Base-by-base conservation (phyloP, 305 asterid genomes). In the Fraxinus albicans region DNA sequence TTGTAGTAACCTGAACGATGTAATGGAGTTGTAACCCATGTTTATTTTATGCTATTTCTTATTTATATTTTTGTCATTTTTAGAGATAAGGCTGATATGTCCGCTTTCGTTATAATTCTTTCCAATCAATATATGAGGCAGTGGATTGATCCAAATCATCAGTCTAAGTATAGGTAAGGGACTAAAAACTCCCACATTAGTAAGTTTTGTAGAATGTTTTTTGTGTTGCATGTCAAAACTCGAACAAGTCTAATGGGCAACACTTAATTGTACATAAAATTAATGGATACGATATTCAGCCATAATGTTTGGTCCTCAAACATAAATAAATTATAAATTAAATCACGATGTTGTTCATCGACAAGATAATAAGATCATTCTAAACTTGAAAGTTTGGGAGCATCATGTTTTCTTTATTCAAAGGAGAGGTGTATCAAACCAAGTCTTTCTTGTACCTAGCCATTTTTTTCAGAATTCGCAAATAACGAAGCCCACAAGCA, bases 401-500 rank as follows among this genome's bases (percentile, higher is more conserved):
- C 17, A 25, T 65, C 34, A 23, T 17, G 2, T 27, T 65, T 33
- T 9, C 73, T 25, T 65, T 9, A 25, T 25, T 65, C 35, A 23
- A 25, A 65, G 35, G 35, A 65, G 34, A 65, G 35, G 35, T 7
- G 15, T 7, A 65, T 65, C 15, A 23, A 25, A 8, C 6, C 73
- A 65, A 25, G n/a, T 65, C 34, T 65, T 21, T 23, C 34, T 8
- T 25, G 34, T 65, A 12, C 73, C 34, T 65, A 65, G 12, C 15
- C 36, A 6, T 12, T 34, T 76, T 38, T 84, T 38, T 69, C 3
- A 23, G 6, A 5, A 1, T 8, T n/a, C 89, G 15, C 3, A 80
- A 15, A 73, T 87, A 65, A 10, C 79, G 55, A 3, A 89, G 87
- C 33, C 90, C 92, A 79, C 92, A 89, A 58, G 89, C 90, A 35